These are phyloP conservation scores for Zalerion maritima DNA, from an alignment of 495 filamentous ascomycete species.

Conservation along the genomic window DNA sequence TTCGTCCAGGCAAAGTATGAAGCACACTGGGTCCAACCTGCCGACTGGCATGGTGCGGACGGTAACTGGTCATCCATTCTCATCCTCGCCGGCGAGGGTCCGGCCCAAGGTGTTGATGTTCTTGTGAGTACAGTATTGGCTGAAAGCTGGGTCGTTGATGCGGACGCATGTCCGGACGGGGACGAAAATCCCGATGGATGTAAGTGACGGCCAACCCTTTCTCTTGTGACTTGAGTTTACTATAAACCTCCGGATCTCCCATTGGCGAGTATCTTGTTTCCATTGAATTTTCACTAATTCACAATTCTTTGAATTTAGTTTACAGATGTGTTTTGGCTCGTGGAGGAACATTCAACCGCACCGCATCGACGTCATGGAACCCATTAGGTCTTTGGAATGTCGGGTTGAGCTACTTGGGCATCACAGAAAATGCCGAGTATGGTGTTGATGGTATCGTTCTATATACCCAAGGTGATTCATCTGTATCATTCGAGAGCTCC, in stretches of 20 bases:
- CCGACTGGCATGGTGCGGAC: slow-evolving; percentile 36
- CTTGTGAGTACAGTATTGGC: slow-evolving; percentile 40
- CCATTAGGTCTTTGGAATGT: slow-evolving; percentile 38
- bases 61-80: slow-evolving; percentile 38
- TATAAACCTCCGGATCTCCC: not conserved
- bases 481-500: slow-evolving; percentile 28
- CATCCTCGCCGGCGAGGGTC: slow-evolving; percentile 41
- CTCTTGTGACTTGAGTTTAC: slow-evolving; percentile 1
- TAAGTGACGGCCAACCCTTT: slow-evolving; percentile 7
- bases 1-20: too few species aligned
- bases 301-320: slow-evolving; percentile 6
- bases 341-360: slow-evolving; percentile 37
- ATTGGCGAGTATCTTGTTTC: slow-evolving; percentile 1
- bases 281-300: too few species aligned
- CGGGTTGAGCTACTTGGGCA: slow-evolving; percentile 36
- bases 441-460: slow-evolving; percentile 41
- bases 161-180: slow-evolving; percentile 38
- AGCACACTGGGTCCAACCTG: too few species aligned
- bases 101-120: slow-evolving; percentile 40
- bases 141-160: slow-evolving; percentile 42
- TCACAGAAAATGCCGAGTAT: slow-evolving; percentile 39
- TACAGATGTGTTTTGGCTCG: slow-evolving; percentile 21
- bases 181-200: too few species aligned
- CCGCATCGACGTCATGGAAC: slow-evolving; percentile 41
- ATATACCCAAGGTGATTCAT: too few species aligned